Conservation (phyloP, 2,329 filamentous ascomycete species). For the Aspergillus quadricinctus region DNA sequence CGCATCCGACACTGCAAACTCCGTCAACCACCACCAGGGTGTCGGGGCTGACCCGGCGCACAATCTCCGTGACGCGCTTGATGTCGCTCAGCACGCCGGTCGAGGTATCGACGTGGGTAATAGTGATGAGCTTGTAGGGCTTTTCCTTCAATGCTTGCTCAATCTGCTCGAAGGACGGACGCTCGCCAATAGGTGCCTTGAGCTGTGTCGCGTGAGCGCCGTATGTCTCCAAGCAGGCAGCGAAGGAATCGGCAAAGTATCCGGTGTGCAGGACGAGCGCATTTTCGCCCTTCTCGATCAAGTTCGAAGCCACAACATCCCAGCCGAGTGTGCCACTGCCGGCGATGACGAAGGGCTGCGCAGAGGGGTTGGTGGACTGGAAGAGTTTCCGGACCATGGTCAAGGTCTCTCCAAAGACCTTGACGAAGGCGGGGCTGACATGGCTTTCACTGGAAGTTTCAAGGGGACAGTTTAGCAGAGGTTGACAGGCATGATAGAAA, state of each 20-base stretch:
- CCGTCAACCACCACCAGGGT: conserved; percentile 92
- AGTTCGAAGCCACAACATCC: conserved; percentile 93
- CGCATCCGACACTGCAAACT: conserved; percentile 92
- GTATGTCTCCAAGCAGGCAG: conserved; percentile 86
- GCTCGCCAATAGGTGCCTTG: conserved; percentile 80
- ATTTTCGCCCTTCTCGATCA: conserved; percentile 83
- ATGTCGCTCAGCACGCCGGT: conserved; percentile 93
- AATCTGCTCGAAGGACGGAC: conserved; percentile 80
- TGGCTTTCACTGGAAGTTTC: conserved; percentile 71
- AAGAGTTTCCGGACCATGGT: conserved; percentile 88
- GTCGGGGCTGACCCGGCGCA: conserved; percentile 81
- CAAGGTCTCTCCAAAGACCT: conserved; percentile 84
- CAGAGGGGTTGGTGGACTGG: conserved; percentile 74
- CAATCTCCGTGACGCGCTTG: conserved; percentile 74
- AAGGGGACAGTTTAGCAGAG: neutral
- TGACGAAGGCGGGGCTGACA: conserved; percentile 83
- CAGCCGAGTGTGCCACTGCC: conserved; percentile 94
- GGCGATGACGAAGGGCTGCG: conserved; percentile 89
- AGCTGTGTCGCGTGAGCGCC: conserved; percentile 86
- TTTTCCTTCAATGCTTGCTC: conserved; percentile 85
- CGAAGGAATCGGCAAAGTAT: conserved; percentile 95
- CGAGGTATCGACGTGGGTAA: conserved; percentile 96
- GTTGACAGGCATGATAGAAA: neutral
- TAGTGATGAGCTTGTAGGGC: conserved; percentile 88
- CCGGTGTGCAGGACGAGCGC: conserved; percentile 91